Base-by-base conservation (phyloP, 1,284 basidiomycete genomes). In the Tylopilus sp. region DNA sequence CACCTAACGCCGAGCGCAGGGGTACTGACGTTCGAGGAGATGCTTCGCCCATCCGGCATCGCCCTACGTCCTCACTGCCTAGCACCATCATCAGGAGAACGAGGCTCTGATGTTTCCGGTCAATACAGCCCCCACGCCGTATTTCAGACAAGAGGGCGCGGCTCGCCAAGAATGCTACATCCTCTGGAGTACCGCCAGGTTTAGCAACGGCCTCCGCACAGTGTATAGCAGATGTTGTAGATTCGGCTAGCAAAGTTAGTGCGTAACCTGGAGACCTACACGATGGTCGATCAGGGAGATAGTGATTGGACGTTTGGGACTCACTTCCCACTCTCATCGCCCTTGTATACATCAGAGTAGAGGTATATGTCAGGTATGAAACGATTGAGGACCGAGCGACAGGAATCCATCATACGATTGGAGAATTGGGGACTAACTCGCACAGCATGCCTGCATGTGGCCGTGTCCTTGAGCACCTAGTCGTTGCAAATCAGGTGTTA, bases 321-420 rank as follows among this genome's bases (percentile, higher is more conserved):
- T 55, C 56, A 90, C 90, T 93, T 97, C 67, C 97, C 97, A 55
- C 92, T 92, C 54, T 99, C 97, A 21, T 94, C 91, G 9, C 95
- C 95, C 65, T 97, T 94, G 72, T 97, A 99, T 12, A 98, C 94
- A 60, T 99, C 97, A 1, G 97, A 97, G 66, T 98, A 97, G 25
- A 99, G 81, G 69, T 99, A 98, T 26, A 98, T 92, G 65, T 99
- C 97, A 23, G 96, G 96, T 53, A 99, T 97, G 69, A 92, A 98
- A 4, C 95, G 85, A 64, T 98, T 98, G 31, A 99, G 77, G 21
- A 99, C 78, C 3, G 89, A 90, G 36, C 97, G 82, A 10, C 92
- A 85, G 2, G 93, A 80, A 61, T 98, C 96, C 49, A 99, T 97
- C 85, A 99, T 92, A 40, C 97, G 82, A 68, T 97, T 98, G 2